Conservation (phyloP, 306 rosid genomes). For the Arachis hypogaea region DNA sequence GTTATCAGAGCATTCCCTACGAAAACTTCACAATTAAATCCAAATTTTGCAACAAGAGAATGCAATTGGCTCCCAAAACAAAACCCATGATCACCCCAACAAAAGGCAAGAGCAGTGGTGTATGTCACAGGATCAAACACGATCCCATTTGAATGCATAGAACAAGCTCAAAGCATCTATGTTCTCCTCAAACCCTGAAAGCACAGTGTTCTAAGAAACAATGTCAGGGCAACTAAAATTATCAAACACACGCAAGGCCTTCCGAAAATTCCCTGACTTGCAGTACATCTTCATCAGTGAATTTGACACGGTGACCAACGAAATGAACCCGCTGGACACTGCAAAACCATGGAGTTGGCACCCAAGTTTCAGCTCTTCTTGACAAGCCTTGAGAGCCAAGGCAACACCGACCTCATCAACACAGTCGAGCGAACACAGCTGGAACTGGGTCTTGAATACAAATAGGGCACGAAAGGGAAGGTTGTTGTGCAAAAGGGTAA, state of each 20-base stretch:
- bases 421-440: slow-evolving; percentile 33
- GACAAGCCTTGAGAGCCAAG: slow-evolving; percentile 80
- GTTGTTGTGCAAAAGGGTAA: slow-evolving; percentile 47
- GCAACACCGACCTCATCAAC: slow-evolving; percentile 58
- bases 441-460: slow-evolving; percentile 51
- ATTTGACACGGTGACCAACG: slow-evolving; percentile 54
- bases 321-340: slow-evolving; percentile 58
- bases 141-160: slow-evolving; percentile 63
- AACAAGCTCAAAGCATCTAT: slow-evolving; percentile 54
- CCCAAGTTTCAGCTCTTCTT: slow-evolving; percentile 53
- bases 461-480: slow-evolving; percentile 57
- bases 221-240: slow-evolving; percentile 57
- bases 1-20: slow-evolving; percentile 76
- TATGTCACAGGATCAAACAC: slow-evolving; percentile 69
- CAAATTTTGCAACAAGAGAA: slow-evolving; percentile 58
- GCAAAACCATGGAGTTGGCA: slow-evolving; percentile 63
- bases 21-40: slow-evolving; percentile 65
- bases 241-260: slow-evolving; percentile 58
- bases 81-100: slow-evolving; percentile 56
- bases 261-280: slow-evolving; percentile 54
- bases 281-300: slow-evolving; percentile 86
- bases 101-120: slow-evolving; percentile 65
- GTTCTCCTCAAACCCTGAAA: slow-evolving; percentile 68
- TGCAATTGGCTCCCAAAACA: slow-evolving; percentile 74
- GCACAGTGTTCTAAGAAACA: slow-evolving; percentile 89